Evolutionary conservation across 192 early-diverging fungal genomes (phyloP), one percentile per base, ranked within the genome.

Genomic region (Obelidium mucronatum): DNA sequence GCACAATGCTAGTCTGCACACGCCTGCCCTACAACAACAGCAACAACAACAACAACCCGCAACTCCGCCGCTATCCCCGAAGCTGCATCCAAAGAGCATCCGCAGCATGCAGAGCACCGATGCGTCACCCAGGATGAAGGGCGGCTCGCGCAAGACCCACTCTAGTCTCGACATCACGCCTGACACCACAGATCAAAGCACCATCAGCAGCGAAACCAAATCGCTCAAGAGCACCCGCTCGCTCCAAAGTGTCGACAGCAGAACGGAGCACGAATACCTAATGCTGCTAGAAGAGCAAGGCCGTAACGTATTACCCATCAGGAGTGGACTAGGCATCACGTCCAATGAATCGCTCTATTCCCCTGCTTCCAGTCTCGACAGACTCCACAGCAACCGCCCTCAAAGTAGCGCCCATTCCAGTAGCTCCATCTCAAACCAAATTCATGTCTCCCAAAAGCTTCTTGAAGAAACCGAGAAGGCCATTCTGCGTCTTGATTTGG

Each of bases 381-480:
- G 44, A 48, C 19, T 48, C 19, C 44, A 19, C 8, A 19, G 8
- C 8, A 48, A 0, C 44, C 44, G 44, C 19, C 44, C 44, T 15
- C 19, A 15, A 19, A 48, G 44, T 48, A 48, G 8, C 44, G 44
- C 19, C 44, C 44, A n/a, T n/a, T 48, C 44, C 44, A 15, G 44
- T 48, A 6, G 19, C 19, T 48, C 19, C 44, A 15, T 48, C 44
- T 48, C 11, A 6, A 48, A 48, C 19, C 55, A 11, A 1, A 22
- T 58, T 5, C 13, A 26, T 58, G 22, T 58, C 24, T 58, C 48
- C 22, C 42, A 52, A 31, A 22, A 52, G 42, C 11, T 52, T 39
- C 11, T 67, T 39, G 66, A 67, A 44, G 66, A 67, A 17, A 30
- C 44, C 19, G 42, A 67, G 30, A 28, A 42, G 66, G 22, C 42